A percentile compares a stretch with the other conserved stretches of the same genome.
These are phyloP conservation scores for Alternaria dauci DNA, from an alignment of 2,329 filamentous ascomycete species.

Conservation along the genomic window DNA sequence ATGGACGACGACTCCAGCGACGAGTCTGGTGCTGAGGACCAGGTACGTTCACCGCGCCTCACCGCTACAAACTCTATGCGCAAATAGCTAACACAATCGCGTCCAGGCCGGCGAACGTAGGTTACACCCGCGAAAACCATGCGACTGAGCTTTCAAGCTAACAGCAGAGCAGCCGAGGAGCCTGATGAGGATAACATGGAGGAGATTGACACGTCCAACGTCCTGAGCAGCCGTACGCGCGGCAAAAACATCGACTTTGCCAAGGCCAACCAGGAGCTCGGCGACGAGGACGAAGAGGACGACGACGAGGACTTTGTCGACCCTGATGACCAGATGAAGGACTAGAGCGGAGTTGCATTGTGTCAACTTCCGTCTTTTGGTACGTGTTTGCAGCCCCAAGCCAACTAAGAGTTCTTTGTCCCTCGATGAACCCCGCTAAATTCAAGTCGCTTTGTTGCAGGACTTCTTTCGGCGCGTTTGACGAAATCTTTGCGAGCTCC, in stretches of 20 bases:
- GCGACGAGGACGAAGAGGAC: conserved; percentile 77
- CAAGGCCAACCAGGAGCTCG: conserved; percentile 83
- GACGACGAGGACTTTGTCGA: conserved; percentile 75
- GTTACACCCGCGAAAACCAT: conserved; percentile 20
- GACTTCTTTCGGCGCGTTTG: conserved; percentile 27
- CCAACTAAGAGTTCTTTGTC: neutral
- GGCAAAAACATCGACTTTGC: conserved; percentile 93
- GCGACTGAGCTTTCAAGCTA: conserved; percentile 21
- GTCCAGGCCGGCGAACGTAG: conserved; percentile 49
- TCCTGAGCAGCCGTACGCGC: conserved; percentile 84
- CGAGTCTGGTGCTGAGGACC: conserved; percentile 70
- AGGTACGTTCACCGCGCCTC: conserved; percentile 56
- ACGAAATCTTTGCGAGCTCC: conserved; percentile 30
- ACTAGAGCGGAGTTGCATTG: conserved; percentile 45
- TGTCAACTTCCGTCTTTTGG: conserved; percentile 23
- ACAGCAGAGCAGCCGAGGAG: conserved; percentile 59
- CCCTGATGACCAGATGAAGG: conserved; percentile 74
- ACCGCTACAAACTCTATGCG: conserved; percentile 1
- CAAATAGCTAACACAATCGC: conserved; percentile 38
- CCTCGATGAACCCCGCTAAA: conserved; percentile 12
- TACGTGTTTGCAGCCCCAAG: conserved; percentile 24
- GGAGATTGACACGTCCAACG: conserved; percentile 90
- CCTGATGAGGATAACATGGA: conserved; percentile 84
- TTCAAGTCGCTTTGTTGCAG: neutral
- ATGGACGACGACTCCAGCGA: conserved; percentile 73